Evolutionary conservation across 192 early-diverging fungal genomes (phyloP), one percentile per base, ranked within the genome.

Genomic region (Helicostylum pulchrum): DNA sequence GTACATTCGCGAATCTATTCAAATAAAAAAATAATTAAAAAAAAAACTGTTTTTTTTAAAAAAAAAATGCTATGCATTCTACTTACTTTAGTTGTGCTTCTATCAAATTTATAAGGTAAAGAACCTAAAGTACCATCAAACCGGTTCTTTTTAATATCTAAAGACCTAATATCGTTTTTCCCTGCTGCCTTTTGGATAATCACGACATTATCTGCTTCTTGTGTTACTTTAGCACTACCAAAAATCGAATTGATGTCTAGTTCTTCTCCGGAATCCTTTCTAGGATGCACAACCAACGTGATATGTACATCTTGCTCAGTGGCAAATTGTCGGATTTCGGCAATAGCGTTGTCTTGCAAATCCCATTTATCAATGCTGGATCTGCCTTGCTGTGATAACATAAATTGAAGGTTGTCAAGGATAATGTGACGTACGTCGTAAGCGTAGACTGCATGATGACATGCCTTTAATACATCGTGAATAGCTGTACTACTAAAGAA

Each of bases 401-500:
- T 88, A 49, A 90, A 90, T 77, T 90, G 88, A 66, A 90, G 75
- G 62, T 90, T 90, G 62, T 90, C 88, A 19, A 90, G 78, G 21
- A 90, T 67, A 15, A 90, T 78, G 70, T 88, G 88, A 69, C 80
- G 81, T 53, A 90, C 86, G 68, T 86, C 88, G 65, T 86, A 82
- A 0, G 83, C 84, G 57, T 87, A 80, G 0, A 88, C 86, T 1
- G 88, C 87, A 53, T 87, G 86, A 17, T 82, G 71, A 77, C 86
- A 84, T 7, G 87, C 83, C 42, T 83, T 78, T 15, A 87, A 51
- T n/a, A 90, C 85, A 6, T 81, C 83, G 36, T 80, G 68, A 26
- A 87, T 78, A 11, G 78, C 68, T 39, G 88, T 90, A 68, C 85
- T 88, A 32, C 88, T 87, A 63, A 85, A 87, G 68, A 90, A 88